Evolutionary conservation across 2,329 filamentous ascomycete species (phyloP).

Genomic region (Claviceps spartinae): DNA sequence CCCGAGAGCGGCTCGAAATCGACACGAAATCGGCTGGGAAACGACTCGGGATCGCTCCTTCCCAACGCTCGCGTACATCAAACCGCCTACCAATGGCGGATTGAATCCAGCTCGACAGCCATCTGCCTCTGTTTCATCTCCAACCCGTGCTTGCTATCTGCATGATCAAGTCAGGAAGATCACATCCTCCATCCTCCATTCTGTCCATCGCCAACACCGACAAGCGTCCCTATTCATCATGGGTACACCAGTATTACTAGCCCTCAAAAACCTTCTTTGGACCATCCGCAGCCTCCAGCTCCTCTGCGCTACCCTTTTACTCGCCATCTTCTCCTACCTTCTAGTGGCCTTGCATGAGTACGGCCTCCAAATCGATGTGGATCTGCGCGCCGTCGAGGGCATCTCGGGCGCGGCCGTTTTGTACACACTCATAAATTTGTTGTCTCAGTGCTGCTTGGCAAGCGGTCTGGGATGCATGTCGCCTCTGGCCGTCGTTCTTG

Average conservation of each 20-base stretch:
- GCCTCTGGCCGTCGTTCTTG: constrained; percentile 58
- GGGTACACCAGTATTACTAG: constrained; percentile 20
- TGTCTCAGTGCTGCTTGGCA: constrained; percentile 68
- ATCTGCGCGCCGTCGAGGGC: constrained; percentile 61
- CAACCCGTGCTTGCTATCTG: too few relatives aligned
- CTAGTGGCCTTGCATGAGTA: constrained; percentile 58
- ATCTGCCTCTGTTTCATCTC: too few relatives aligned
- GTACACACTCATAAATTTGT: constrained; percentile 58
- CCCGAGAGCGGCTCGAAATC: too few relatives aligned
- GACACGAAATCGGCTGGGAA: too few relatives aligned
- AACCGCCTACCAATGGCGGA: too few relatives aligned
- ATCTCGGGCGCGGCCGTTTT: constrained; percentile 62
- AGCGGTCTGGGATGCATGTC: constrained; percentile 56
- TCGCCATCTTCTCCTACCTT: constrained; percentile 77
- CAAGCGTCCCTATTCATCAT: too few relatives aligned
- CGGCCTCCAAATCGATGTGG: constrained; percentile 46
- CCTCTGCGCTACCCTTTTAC: constrained; percentile 55
- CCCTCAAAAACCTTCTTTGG: constrained; percentile 56
- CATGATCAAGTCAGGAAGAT: too few relatives aligned
- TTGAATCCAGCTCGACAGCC: too few relatives aligned
- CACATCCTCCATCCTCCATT: too few relatives aligned
- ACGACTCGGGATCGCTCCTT: too few relatives aligned
- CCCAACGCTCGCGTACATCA: too few relatives aligned
- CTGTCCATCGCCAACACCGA: too few relatives aligned
- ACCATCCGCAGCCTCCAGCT: constrained; percentile 63